Evolutionary conservation across 2,329 filamentous ascomycete species (phyloP).

Genomic region (Catunica adiposa): DNA sequence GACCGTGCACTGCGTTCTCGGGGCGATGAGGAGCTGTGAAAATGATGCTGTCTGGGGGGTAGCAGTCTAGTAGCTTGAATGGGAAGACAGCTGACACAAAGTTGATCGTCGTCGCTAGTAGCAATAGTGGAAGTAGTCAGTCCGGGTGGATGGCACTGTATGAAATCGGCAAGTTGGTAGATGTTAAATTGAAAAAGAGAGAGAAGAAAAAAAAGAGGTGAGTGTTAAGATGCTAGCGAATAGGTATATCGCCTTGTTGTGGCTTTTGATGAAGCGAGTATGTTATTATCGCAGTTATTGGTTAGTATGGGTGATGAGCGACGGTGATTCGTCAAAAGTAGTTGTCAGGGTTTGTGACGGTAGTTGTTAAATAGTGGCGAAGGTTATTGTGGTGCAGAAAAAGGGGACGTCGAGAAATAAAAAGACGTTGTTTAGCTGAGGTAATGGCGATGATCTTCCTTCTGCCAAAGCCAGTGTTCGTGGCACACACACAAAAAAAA

Average conservation of each 20-base stretch:
- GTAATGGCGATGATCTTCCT: background rate
- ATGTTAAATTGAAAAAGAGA: background rate
- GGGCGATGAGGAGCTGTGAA: background rate
- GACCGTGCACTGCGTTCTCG: slow-evolving; percentile 5
- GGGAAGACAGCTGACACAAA: background rate
- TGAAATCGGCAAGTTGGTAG: background rate
- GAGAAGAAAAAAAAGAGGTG: too few relatives aligned
- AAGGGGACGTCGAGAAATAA: background rate
- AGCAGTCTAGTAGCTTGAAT: background rate
- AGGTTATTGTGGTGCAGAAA: background rate
- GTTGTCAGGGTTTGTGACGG: background rate
- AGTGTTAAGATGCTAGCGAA: too few relatives aligned
- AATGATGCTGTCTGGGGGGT: background rate
- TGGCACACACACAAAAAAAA: too few relatives aligned
- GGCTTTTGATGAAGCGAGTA: background rate
- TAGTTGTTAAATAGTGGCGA: background rate
- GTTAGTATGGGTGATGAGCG: background rate
- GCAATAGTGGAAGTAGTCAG: background rate
- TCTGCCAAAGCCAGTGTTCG: too few relatives aligned
- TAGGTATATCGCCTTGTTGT: background rate
- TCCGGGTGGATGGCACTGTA: background rate
- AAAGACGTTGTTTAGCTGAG: background rate
- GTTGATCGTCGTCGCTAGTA: background rate
- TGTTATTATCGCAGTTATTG: background rate
- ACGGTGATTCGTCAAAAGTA: background rate